Conservation (phyloP, 208 protist species). For the Trypanosoma brucei region DNA sequence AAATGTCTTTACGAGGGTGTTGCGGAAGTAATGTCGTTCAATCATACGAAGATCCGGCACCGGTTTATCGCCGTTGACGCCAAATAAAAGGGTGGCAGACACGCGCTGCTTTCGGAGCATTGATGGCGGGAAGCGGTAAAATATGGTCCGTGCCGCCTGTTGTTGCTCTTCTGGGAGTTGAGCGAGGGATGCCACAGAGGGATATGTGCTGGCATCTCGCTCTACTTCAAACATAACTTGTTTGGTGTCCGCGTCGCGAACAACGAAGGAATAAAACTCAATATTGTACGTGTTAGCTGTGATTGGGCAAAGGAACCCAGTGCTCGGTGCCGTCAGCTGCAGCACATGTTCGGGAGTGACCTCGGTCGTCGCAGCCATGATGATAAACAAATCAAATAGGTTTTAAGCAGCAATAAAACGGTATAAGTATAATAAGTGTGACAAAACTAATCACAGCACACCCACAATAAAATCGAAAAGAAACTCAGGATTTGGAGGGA, state of each 20-base stretch:
- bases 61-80: slow-evolving; percentile 78
- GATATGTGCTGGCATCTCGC: slow-evolving; percentile 38
- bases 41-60: slow-evolving; percentile 95
- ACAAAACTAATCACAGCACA: no score
- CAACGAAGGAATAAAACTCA: slow-evolving; percentile 93
- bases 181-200: slow-evolving; percentile 12
- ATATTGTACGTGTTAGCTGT: slow-evolving; percentile 90
- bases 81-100: slow-evolving; percentile 90
- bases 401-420: not conserved
- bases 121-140: slow-evolving; percentile 86
- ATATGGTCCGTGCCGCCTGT: slow-evolving; percentile 61
- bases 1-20: slow-evolving; percentile 92
- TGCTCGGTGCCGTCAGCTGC: slow-evolving; percentile 56
- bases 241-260: slow-evolving; percentile 89
- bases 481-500: no score
- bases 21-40: slow-evolving; percentile 95
- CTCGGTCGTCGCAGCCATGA: slow-evolving; percentile 1
- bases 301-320: slow-evolving; percentile 89
- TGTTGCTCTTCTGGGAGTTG: slow-evolving; percentile 52
- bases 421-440: no score
- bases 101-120: slow-evolving; percentile 73
- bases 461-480: no score
- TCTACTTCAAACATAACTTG: slow-evolving; percentile 84
- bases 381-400: not conserved
- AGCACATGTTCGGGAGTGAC: slow-evolving; percentile 74